Evolutionary conservation across 2,329 filamentous ascomycete genomes (phyloP).

Genomic region (Thielaviopsis euricoi): DNA sequence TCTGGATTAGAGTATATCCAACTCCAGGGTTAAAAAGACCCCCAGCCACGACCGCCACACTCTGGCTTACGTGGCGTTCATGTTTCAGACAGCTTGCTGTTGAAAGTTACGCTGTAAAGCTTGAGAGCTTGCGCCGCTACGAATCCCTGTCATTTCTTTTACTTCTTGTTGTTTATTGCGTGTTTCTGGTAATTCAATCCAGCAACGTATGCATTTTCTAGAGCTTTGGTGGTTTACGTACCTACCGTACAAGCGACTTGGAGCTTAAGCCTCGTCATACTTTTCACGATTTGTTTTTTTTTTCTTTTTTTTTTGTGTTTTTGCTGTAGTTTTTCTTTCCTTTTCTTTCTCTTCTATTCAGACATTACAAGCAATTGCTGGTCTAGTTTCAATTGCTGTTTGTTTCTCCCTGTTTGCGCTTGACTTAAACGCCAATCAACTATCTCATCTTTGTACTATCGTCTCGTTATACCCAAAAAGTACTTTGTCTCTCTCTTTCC

Average conservation of each 20-base stretch:
- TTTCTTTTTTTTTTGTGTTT: not conserved
- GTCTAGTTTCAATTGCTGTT: not conserved
- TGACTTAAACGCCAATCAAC: too few relatives aligned
- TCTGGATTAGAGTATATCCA: too few relatives aligned
- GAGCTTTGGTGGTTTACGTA: not conserved
- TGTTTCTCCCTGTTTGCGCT: not conserved
- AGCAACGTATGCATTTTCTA: conserved; percentile 18
- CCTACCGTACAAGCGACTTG: conserved; percentile 6
- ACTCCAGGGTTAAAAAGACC: not conserved
- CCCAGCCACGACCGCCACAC: not conserved
- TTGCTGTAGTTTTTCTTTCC: not conserved
- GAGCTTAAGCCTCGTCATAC: conserved; percentile 10
- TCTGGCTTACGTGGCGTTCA: not conserved
- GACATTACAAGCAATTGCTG: not conserved
- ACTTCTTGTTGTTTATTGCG: not conserved
- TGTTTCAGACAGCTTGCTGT: not conserved
- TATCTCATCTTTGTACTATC: too few relatives aligned
- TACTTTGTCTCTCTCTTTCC: too few relatives aligned
- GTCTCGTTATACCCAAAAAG: too few relatives aligned
- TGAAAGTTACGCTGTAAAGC: not conserved
- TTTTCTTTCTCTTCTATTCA: not conserved
- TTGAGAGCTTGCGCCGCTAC: not conserved
- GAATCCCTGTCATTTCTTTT: not conserved
- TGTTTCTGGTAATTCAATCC: conserved; percentile 15
- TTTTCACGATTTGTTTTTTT: conserved; percentile 11